Evolutionary conservation across 139 green algal genomes (phyloP).

Genomic region (Volvox reticuliferus): DNA sequence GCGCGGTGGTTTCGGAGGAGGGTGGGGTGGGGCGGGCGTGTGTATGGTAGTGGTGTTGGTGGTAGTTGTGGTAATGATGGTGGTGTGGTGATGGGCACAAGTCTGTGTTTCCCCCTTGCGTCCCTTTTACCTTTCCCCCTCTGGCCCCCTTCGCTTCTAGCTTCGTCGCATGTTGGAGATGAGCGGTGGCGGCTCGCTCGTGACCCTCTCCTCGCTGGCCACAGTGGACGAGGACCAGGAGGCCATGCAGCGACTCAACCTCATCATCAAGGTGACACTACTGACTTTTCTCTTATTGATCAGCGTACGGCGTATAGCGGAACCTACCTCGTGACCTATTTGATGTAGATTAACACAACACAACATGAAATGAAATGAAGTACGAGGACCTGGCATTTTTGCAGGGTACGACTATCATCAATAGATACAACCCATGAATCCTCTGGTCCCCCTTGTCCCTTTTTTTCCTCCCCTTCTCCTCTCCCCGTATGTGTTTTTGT

Average conservation of each 20-base stretch:
- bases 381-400: no score
- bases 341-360: no score
- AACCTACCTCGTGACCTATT: no score
- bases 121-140: no score
- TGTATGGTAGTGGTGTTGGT: background rate
- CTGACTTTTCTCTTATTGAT: no score
- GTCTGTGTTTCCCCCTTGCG: no score
- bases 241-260: conserved; percentile 85
- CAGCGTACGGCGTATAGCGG: background rate
- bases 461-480: no score
- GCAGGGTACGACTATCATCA: no score
- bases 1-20: conserved; percentile 48
- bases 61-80: background rate
- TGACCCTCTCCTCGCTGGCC: conserved; percentile 88
- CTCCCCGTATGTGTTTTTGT: no score
- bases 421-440: no score
- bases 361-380: no score
- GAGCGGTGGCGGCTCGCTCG: conserved; percentile 77
- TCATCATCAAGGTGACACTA: conserved; percentile 89
- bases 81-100: background rate
- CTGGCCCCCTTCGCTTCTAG: background rate
- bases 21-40: conserved; percentile 55
- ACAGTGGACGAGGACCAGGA: conserved; percentile 85
- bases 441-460: no score
- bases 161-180: conserved; percentile 63